Percentiles rank a stretch among this genome's conserved stretches.
phyloP scores from a whole-genome alignment of 257 asterid species.

The Gynochthodes officinalis region DNA sequence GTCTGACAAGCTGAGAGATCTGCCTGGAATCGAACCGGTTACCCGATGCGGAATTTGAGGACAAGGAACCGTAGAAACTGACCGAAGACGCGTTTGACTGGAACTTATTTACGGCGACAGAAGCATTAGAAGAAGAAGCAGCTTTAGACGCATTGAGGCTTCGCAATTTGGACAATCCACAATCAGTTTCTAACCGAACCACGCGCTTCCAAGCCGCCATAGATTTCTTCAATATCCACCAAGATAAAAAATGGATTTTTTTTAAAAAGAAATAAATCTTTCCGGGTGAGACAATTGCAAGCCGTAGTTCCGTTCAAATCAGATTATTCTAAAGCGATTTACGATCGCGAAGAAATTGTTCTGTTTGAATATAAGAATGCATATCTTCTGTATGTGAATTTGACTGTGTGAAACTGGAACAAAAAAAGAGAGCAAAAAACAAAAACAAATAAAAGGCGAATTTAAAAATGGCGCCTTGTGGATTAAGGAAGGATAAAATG shows the following conservation, averaged over 20 bases:
- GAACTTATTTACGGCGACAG: conserved; percentile 8
- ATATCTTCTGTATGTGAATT: not conserved
- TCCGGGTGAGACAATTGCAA: not conserved
- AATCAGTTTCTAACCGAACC: conserved; percentile 28
- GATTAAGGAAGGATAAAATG: not conserved
- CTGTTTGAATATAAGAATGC: not conserved
- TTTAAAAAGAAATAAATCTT: too few relatives aligned
- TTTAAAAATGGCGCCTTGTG: conserved; percentile 1
- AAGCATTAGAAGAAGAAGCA: conserved; percentile 17
- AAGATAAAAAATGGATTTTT: too few relatives aligned
- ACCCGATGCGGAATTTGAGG: conserved; percentile 26
- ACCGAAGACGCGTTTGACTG: conserved; percentile 9
- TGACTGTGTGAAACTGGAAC: not conserved
- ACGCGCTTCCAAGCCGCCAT: conserved; percentile 34
- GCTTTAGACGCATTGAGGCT: conserved; percentile 19
- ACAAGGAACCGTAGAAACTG: conserved; percentile 26
- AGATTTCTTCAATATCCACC: not conserved
- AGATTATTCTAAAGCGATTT: not conserved
- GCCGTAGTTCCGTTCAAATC: not conserved
- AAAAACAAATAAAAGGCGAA: not conserved
- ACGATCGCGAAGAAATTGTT: not conserved
- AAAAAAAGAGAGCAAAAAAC: too few relatives aligned
- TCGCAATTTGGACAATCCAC: conserved; percentile 26
- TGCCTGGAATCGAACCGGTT: conserved; percentile 32
- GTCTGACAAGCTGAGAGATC: conserved; percentile 46